Evolutionary conservation across 331 rosid genomes (phyloP), one percentile per base, ranked within the genome.

Genomic region (Quercus tomentella): DNA sequence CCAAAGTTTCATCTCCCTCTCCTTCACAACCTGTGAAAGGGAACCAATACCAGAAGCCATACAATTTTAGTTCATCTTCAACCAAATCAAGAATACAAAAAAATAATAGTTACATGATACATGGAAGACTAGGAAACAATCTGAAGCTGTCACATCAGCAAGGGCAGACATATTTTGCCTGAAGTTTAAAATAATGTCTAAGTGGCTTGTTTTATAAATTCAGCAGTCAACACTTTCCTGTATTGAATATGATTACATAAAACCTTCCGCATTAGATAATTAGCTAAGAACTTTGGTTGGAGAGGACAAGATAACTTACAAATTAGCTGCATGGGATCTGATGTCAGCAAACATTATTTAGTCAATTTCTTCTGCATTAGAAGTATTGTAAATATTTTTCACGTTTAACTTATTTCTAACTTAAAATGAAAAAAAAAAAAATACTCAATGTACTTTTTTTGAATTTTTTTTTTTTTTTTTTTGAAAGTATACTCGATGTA

Each of bases 1-100:
- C 77, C 26, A 67, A 70, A 83, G 65, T 51, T 79, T 70, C 84
- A 83, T 74, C 80, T 17, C 81, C 78, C 75, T 77, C 79, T 78
- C 79, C 80, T 75, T 76, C 81, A 72, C 82, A 61, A 79, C 75
- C 95, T 92, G 91, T 63, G 72, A 58, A 80, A 57, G 31, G 76
- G 71, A 76, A 83, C 51, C 49, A 79, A 61, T 30, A 65, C 60
- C 66, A 68, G 60, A 70, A n/a, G 25, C 65, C 9, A 49, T n/a
- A 22, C 67, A 63, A 60, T 75, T 58, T 33, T 69, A 68, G 52
- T 70, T 31, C 65, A 77, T 57, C 69, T 57, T 37, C 60, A 55
- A 72, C 49, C 72, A 67, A 77, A 68, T 70, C 75, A 18, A 25
- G 28, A 22, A 18, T 17, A 14, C 18, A 16, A 16, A 30, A 16